These are phyloP conservation scores for Neurospora sp. DNA, from an alignment of 495 filamentous ascomycete genomes.

Conservation along the genomic window DNA sequence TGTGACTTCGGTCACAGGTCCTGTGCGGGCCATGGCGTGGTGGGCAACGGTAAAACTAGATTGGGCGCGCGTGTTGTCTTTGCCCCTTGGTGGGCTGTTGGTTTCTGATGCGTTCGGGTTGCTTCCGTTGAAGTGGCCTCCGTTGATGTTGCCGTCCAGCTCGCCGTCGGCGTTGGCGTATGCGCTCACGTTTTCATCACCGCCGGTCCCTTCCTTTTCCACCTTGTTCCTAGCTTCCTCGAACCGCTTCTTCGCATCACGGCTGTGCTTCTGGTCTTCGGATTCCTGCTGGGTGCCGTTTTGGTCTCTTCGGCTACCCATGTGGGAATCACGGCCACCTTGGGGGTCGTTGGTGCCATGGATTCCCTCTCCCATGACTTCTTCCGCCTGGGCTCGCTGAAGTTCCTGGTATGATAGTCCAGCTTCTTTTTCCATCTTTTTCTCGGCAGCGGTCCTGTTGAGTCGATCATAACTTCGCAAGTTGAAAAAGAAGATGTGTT, in stretches of 20 bases:
- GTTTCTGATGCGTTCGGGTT: conserved; percentile 5
- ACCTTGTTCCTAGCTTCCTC: background rate
- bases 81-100: conserved; percentile 18
- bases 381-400: conserved; percentile 74
- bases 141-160: conserved; percentile 47
- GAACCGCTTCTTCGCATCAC: conserved; percentile 20
- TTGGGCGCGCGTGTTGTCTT: background rate
- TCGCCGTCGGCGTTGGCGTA: conserved; percentile 7
- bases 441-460: conserved; percentile 62
- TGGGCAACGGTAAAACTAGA: conserved; percentile 58
- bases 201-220: background rate
- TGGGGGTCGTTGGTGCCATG: conserved; percentile 44
- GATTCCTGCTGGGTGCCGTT: conserved; percentile 4
- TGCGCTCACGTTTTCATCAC: background rate
- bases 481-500: conserved; percentile 89
- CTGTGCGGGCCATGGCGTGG: conserved; percentile 65
- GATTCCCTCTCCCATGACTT: conserved; percentile 69
- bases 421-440: conserved; percentile 62
- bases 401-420: conserved; percentile 77
- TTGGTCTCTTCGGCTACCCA: conserved; percentile 32
- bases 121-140: conserved; percentile 34
- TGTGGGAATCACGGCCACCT: conserved; percentile 29
- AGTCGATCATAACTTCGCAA: conserved; percentile 82
- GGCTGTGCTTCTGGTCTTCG: conserved; percentile 7
- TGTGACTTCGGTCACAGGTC: conserved; percentile 53